Evolutionary conservation across 1,284 basidiomycete species (phyloP), one percentile per base, ranked within the genome.

Genomic region (Marasmius tenuissimus): DNA sequence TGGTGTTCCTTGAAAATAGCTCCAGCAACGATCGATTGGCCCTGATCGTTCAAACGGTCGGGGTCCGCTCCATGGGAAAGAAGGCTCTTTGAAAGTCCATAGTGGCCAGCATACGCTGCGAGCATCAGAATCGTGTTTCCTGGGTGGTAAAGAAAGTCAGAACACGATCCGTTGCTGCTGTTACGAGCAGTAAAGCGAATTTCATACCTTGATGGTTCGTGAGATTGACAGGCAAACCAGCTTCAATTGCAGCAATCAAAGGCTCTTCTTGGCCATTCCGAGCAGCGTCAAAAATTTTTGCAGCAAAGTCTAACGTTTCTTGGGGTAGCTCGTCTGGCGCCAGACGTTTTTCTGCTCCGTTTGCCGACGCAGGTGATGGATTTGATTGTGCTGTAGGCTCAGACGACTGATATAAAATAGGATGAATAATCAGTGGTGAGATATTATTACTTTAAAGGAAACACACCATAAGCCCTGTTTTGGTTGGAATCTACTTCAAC

Each of bases 51-150:
- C 40, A 87, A 70, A 20, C 85, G 81, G 69, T 94, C 87, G 0
- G 86, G 82, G 71, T 93, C 89, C 42, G 85, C 90, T 1, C 85
- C 84, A 34, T 81, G 78, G 6, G 71, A 66, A 45, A 92, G 71
- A 27, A 93, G 79, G 8, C 77, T 77, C 47, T 75, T 74, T 0
- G 86, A 80, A 18, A 91, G 83, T 1, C 80, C 76, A 0, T 76
- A 70, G 66, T 93, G 91, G 0, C 92, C 92, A 48, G 88, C 85
- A 72, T 95, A 95, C 3, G 91, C 83, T 2, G 91, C 88, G 47
- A 94, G 84, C 92, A 95, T 95, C 61, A 95, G 79, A 6, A 94
- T 78, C 3, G 89, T 90, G 70, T 93, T 92, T 18, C 91, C 91
- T 85, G 67, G 27, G 12, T 39, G 38, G 33, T 57, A 49, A 37